Conservation (phyloP, 495 filamentous ascomycete species). For the Amphirosellinia nigrospora region DNA sequence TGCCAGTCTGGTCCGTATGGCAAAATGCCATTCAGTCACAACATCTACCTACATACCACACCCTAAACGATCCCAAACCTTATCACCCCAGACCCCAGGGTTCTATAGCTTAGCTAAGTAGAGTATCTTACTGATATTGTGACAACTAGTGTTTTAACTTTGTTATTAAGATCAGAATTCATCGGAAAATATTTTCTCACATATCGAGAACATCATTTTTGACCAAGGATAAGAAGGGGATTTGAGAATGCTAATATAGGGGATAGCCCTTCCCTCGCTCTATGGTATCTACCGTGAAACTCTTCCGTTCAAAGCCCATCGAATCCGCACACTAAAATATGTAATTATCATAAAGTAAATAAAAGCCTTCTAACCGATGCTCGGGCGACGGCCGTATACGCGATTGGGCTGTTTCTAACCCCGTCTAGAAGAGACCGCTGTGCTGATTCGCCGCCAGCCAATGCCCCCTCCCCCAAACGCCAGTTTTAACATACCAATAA, state of each 20-base stretch:
- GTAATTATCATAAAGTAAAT: conserved; percentile 1
- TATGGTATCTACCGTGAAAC: conserved; percentile 20
- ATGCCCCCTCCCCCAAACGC: conserved; percentile 21
- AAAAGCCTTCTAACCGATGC: background rate
- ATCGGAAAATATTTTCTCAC: background rate
- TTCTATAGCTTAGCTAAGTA: too few species aligned
- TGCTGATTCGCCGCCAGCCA: background rate
- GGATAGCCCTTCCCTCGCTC: background rate
- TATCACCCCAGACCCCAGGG: too few species aligned
- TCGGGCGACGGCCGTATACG: background rate
- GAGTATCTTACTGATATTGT: too few species aligned
- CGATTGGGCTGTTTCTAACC: background rate
- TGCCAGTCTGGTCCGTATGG: too few species aligned
- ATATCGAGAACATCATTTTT: background rate
- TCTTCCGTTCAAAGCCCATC: background rate
- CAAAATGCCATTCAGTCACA: too few species aligned
- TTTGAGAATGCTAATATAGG: background rate
- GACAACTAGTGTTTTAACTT: too few species aligned
- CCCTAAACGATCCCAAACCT: too few species aligned
- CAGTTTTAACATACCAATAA: background rate
- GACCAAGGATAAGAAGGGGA: background rate
- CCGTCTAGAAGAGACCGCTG: conserved; percentile 12
- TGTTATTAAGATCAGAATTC: too few species aligned
- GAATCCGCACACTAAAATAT: background rate
- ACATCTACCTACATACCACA: too few species aligned